phyloP scores from a whole-genome alignment of 2,329 filamentous ascomycete genomes.

The Neofusicoccum sp. region DNA sequence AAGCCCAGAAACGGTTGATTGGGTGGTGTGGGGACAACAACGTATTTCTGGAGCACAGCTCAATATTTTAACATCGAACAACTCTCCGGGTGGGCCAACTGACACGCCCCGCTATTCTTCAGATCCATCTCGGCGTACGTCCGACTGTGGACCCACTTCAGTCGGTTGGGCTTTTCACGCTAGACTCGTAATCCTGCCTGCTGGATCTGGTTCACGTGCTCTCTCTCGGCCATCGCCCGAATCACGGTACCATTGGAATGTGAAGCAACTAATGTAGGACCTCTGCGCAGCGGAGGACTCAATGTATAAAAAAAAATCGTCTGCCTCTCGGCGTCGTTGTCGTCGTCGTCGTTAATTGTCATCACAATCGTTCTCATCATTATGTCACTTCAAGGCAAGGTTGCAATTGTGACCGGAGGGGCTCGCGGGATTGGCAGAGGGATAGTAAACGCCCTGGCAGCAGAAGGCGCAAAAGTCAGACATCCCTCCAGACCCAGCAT shows the following conservation, averaged over 20 bases:
- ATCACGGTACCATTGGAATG: background rate
- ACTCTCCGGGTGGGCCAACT: background rate
- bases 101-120: background rate
- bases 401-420: conserved; percentile 9
- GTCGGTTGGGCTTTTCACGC: background rate
- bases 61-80: too few relatives aligned
- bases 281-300: background rate
- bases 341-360: background rate
- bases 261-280: background rate
- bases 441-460: background rate
- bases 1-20: background rate
- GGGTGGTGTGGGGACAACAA: background rate
- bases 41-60: background rate
- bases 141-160: background rate
- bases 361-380: background rate
- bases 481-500: background rate
- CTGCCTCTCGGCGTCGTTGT: background rate
- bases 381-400: conserved; percentile 2
- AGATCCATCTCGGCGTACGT: background rate
- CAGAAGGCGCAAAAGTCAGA: background rate
- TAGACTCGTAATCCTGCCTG: too few relatives aligned
- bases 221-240: background rate
- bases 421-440: background rate
- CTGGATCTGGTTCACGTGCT: background rate
- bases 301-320: background rate